Evolutionary conservation across 495 filamentous ascomycete species (phyloP).

Genomic region (Hapsidospora chrysogenum): DNA sequence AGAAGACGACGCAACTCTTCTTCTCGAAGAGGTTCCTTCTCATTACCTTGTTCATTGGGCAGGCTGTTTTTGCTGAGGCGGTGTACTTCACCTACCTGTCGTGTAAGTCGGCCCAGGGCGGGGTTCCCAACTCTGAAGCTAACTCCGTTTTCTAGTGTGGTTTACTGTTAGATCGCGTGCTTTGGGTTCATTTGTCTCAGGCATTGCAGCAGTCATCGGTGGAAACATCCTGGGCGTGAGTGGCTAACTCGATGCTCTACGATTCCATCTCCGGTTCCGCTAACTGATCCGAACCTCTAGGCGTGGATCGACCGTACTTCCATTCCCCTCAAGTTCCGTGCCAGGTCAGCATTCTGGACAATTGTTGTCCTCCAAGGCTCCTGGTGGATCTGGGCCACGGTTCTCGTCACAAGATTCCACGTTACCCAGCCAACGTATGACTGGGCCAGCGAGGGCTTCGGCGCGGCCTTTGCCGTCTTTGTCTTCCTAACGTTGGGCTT

Average conservation of each 20-base stretch:
- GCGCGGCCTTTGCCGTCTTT: conserved; percentile 39
- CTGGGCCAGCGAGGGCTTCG: conserved; percentile 39
- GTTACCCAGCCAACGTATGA: conserved; percentile 35
- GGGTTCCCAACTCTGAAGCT: background rate
- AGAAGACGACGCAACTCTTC: conserved; percentile 31
- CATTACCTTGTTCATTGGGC: conserved; percentile 41
- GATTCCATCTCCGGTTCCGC: no score
- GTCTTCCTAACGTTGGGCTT: conserved; percentile 41
- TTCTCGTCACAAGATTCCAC: conserved; percentile 35
- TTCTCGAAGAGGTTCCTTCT: conserved; percentile 34
- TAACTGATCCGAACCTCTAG: background rate
- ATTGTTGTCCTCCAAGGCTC: conserved; percentile 36
- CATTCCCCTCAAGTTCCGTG: conserved; percentile 30
- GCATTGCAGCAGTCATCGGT: conserved; percentile 36
- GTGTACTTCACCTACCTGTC: conserved; percentile 45
- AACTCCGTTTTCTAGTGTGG: conserved; percentile 21
- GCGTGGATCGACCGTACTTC: conserved; percentile 34
- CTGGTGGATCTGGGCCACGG: conserved; percentile 46
- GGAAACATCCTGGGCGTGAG: conserved; percentile 37
- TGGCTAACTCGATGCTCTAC: no score
- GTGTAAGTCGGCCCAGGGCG: conserved; percentile 5
- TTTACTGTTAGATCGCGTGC: conserved; percentile 45
- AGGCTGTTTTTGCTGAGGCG: conserved; percentile 43
- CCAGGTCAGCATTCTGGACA: conserved; percentile 19
- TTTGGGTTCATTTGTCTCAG: conserved; percentile 43